Base-by-base conservation (phyloP, 116 monocot genomes). In the Posidonia oceanica region DNA sequence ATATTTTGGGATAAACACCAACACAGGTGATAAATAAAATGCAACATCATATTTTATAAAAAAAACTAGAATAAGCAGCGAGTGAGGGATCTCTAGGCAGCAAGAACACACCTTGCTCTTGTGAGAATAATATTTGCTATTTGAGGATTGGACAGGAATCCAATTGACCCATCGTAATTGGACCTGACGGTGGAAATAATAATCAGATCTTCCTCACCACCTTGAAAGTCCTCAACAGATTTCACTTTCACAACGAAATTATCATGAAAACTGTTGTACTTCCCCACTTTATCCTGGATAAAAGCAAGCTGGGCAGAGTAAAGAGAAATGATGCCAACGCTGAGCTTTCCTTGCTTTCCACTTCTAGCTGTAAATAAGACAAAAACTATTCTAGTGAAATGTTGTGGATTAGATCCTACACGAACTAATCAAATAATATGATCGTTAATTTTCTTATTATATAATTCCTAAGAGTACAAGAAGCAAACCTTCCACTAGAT, bases 161-260 rank as follows among this genome's bases (percentile, higher is more conserved):
- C 80, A 67, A 75, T 61, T 7, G 71, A 52, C n/a, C 80, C 80
- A 60, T 16, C 23, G 39, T 14, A 17, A 55, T 77, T 86, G 39
- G 82, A 74, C 61, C 86, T 72, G 16, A 86, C 86, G 8, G 80
- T 71, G 7, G 83, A 86, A 73, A 86, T 64, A 54, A 86, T 86
- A 4, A 86, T 78, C 4, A 86, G 52, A 63, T 86, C 86, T 42
- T 86, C 83, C 44, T 83, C 83, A 8, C 75, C 73, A 2, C 80
- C 86, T 78, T 83, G 82, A 69, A 86, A 83, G 3, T 79, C 83
- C 52, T 83, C 86, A 18, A 86, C 53, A 0, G 86, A 80, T 15
- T 61, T 68, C 17, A 85, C 79, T 29, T 81, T 85, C 36, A 81
- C 67, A n/a, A 48, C 23, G 60, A 81, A 67, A 36, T 18, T 12